Conservation (phyloP, 1,139 yeast genomes). For the Pichia sp. region DNA sequence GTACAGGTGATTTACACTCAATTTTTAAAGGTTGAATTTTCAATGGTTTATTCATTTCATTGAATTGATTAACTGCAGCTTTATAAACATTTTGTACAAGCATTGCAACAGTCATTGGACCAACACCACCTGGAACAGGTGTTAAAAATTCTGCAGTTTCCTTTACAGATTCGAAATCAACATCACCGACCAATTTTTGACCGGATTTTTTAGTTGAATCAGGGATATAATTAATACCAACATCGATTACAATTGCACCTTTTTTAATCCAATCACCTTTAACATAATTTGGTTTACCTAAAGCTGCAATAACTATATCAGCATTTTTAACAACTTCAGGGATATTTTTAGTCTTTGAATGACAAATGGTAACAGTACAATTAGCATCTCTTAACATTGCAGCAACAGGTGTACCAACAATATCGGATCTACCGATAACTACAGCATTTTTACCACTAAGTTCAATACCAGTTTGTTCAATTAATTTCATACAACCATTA, state of each 20-base stretch:
- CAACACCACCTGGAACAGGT: constrained; percentile 99
- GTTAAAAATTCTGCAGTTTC: constrained; percentile 70
- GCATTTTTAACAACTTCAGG: constrained; percentile 59
- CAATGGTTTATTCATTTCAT: constrained; percentile 36
- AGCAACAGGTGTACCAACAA: constrained; percentile 93
- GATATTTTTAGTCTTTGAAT: constrained; percentile 65
- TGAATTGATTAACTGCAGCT: constrained; percentile 61
- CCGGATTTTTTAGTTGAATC: constrained; percentile 79
- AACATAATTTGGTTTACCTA: constrained; percentile 78
- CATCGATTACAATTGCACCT: constrained; percentile 87
- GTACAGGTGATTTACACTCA: constrained; percentile 43
- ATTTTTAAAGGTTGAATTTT: constrained; percentile 25
- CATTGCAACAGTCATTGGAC: constrained; percentile 99
- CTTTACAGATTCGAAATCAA: constrained; percentile 64
- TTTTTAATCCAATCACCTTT: constrained; percentile 84
- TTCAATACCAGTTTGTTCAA: constrained; percentile 53
- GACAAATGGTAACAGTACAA: constrained; percentile 84
- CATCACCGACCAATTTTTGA: constrained; percentile 86
- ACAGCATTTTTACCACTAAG: constrained; percentile 82
- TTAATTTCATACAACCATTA: constrained; percentile 78
- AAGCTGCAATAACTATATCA: constrained; percentile 87
- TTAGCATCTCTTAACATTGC: constrained; percentile 69
- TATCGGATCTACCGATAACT: constrained; percentile 92
- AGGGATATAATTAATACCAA: constrained; percentile 85
- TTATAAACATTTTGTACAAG: constrained; percentile 77